Percentiles rank a stretch among this genome's conserved stretches.
These are phyloP conservation scores for Arthrinium puccinioides DNA, from an alignment of 2,329 filamentous ascomycete genomes.

Conservation along the genomic window DNA sequence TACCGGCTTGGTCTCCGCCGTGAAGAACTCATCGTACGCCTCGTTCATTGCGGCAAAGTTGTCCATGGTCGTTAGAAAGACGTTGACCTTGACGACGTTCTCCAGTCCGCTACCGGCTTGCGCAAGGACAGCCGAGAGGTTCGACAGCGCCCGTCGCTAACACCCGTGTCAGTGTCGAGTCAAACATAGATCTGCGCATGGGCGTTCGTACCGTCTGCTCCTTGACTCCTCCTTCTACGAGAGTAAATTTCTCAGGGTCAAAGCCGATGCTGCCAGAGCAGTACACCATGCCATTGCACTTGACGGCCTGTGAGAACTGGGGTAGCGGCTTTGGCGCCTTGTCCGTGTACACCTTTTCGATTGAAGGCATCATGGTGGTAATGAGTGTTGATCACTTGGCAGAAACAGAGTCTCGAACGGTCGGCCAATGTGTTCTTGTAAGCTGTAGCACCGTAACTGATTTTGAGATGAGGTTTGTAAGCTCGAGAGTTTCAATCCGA, in stretches of 20 bases:
- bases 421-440: neutral
- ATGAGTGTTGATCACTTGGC: neutral
- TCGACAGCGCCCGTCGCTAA: conserved; percentile 47
- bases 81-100: conserved; percentile 60
- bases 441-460: neutral
- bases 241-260: conserved; percentile 43
- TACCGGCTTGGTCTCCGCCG: conserved; percentile 37
- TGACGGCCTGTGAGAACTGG: conserved; percentile 54
- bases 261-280: conserved; percentile 58
- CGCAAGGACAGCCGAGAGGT: conserved; percentile 51
- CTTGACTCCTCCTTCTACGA: conserved; percentile 50
- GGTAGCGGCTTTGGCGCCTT: conserved; percentile 45
- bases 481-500: neutral
- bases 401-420: too few relatives aligned
- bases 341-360: conserved; percentile 32
- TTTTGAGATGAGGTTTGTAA: neutral
- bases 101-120: conserved; percentile 51
- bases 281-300: conserved; percentile 61
- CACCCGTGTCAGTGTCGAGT: neutral
- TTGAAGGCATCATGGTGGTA: conserved; percentile 21
- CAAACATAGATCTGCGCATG: too few relatives aligned
- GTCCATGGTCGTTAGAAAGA: conserved; percentile 59
- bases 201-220: conserved; percentile 40
- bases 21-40: conserved; percentile 44
- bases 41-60: conserved; percentile 55